phyloP scores from a whole-genome alignment of 164 flowering plant species.

The Magnolia kwangsiensis region DNA sequence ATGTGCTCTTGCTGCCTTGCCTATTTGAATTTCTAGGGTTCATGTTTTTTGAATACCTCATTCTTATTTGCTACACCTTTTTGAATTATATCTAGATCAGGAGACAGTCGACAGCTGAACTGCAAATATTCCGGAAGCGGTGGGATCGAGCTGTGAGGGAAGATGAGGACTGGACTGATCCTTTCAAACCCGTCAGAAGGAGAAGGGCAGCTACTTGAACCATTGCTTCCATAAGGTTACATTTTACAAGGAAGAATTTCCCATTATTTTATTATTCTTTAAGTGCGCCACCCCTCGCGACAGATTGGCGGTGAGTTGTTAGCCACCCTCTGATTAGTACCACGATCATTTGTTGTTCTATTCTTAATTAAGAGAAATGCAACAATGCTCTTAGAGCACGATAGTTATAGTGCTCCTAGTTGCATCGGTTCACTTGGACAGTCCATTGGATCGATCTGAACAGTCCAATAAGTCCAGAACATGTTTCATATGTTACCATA shows the following conservation, averaged over 20 bases:
- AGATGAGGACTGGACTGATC: slow-evolving; percentile 78
- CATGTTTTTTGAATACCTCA: background rate
- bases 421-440: too few relatives aligned
- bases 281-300: background rate
- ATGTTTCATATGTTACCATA: too few relatives aligned
- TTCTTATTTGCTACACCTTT: background rate
- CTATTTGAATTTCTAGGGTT: background rate
- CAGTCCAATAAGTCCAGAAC: too few relatives aligned
- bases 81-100: slow-evolving; percentile 43
- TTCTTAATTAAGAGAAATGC: background rate
- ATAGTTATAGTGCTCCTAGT: too few relatives aligned
- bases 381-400: too few relatives aligned
- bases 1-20: background rate
- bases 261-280: background rate
- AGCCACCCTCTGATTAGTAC: background rate
- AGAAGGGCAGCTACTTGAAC: background rate
- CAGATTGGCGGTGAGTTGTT: background rate
- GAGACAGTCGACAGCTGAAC: slow-evolving; percentile 80
- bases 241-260: slow-evolving; percentile 1
- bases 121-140: slow-evolving; percentile 48
- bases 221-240: background rate
- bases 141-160: slow-evolving; percentile 74
- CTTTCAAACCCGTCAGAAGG: slow-evolving; percentile 24
- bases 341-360: background rate
- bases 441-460: too few relatives aligned